Conservation (phyloP, 2,329 filamentous ascomycete species). For the Dendrostoma leiphaemia region DNA sequence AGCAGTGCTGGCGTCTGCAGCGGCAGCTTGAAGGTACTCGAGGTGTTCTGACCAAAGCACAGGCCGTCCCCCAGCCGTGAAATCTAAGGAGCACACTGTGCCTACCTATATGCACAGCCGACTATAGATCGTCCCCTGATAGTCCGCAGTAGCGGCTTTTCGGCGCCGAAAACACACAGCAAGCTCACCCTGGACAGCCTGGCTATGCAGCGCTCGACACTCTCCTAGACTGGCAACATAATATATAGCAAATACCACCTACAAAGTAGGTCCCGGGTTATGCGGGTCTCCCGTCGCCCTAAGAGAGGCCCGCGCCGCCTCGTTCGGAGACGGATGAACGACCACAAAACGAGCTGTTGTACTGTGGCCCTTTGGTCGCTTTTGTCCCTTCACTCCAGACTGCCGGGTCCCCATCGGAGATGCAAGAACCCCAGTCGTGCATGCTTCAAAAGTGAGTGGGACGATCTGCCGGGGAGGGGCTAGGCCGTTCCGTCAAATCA, state of each 20-base stretch:
- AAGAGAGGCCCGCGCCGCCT: not conserved
- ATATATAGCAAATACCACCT: too few species aligned
- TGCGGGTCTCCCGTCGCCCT: too few species aligned
- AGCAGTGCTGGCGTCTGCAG: not conserved
- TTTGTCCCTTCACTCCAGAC: not conserved
- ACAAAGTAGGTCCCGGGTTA: too few species aligned
- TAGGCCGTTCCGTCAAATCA: not conserved
- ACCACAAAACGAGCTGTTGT: too few species aligned
- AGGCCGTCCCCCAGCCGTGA: not conserved
- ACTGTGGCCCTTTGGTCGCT: too few species aligned
- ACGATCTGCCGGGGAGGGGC: not conserved
- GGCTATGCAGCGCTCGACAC: not conserved
- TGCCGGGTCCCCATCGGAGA: not conserved
- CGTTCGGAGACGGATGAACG: not conserved
- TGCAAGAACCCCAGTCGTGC: not conserved
- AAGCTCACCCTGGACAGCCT: not conserved
- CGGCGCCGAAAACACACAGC: too few species aligned
- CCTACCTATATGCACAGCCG: not conserved
- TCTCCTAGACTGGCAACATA: not conserved
- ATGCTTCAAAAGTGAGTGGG: slow-evolving; percentile 1
- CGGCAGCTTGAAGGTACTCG: not conserved
- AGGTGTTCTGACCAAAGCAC: not conserved
- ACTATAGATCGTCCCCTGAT: not conserved
- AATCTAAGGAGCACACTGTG: not conserved
- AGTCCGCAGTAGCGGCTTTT: not conserved